Percentiles rank a stretch among this genome's conserved stretches.
Conservation (phyloP, 2,329 filamentous ascomycete species). For the Plenodomus lindquistii region DNA sequence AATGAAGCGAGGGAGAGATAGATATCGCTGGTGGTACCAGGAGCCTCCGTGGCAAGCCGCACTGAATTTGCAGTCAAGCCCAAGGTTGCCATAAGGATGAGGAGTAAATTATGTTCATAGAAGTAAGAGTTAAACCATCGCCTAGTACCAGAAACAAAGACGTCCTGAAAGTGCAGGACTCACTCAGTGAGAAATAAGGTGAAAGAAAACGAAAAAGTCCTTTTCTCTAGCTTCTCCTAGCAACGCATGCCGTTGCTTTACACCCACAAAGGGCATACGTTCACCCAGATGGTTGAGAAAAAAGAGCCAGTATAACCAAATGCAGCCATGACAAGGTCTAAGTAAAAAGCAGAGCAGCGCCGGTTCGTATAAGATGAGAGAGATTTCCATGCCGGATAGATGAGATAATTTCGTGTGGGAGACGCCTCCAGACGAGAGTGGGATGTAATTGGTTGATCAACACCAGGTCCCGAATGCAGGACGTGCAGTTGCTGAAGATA, state of each 20-base stretch:
- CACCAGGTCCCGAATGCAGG: conserved; percentile 32
- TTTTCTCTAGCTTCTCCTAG: conserved; percentile 19
- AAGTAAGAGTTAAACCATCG: conserved; percentile 26
- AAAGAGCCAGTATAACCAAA: neutral
- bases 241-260: conserved; percentile 16
- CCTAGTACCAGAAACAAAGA: conserved; percentile 7
- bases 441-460: conserved; percentile 29
- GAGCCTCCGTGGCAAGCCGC: too few relatives aligned
- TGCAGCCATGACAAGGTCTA: too few relatives aligned
- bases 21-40: too few relatives aligned
- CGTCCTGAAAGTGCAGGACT: too few relatives aligned
- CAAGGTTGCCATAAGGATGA: too few relatives aligned
- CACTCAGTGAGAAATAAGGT: too few relatives aligned
- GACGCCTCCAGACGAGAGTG: conserved; percentile 29
- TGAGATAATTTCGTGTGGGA: conserved; percentile 16
- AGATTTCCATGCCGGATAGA: conserved; percentile 18
- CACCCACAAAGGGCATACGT: conserved; percentile 27
- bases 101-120: conserved; percentile 42
- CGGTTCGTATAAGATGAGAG: conserved; percentile 13
- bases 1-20: too few relatives aligned
- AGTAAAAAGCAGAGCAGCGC: conserved; percentile 6
- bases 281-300: conserved; percentile 25
- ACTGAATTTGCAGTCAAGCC: too few relatives aligned
- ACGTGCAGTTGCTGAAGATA: conserved; percentile 30
- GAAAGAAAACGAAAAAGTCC: conserved; percentile 21